Base-by-base conservation (phyloP, 169 alveolate species). In the Cryptosporidium ryanae region DNA sequence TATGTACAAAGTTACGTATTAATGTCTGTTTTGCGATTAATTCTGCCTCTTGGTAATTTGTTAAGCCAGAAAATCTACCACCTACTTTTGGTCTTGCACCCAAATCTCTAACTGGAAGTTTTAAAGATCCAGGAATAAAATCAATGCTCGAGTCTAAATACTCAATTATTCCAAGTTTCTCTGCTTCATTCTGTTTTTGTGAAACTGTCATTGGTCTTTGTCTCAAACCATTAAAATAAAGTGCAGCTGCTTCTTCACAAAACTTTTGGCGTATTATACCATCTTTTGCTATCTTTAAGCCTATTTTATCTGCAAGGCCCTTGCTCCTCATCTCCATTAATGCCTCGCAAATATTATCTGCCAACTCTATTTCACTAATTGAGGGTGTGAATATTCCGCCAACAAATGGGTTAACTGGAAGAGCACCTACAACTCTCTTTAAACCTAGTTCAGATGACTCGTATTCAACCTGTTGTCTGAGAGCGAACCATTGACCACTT, bases 401-500 rank as follows among this genome's bases (percentile, higher is more conserved):
- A 23, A 38, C 55, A 68, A 68, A 68, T 52, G 83, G 83, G 21
- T 49, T 68, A 12, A 52, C 66, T 2, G 83, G 83, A 27, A 68
- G 55, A 2, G 46, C 32, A 2, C 83, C 83, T 17, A 49, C 61
- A 1, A 68, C 83, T 49, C 83, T 50, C 13, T 68, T 68, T n/a
- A 68, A 52, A 25, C 83, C 83, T 1, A 55, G 38, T 54, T 68
- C 83, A 17, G 49, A 32, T 50, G 83, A 68, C 17, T 68, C 83
- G 18, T 68, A 17, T 5, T 68, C 83, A 52, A 68, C 65, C 32
- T 68, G 83, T 54, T 68, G 83, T 29, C 64, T 50, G 18, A 68
- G 55, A 55, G 83, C 83, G 55, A 68, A 68, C 83, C 83, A 68
- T 18, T 68, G 83, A 15, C 83, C 83, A 31, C 67, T 55, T 32